Percentiles rank a stretch among this genome's conserved stretches.
phyloP scores from a whole-genome alignment of 2,329 filamentous ascomycete species.

The Hypoxylon sp. region DNA sequence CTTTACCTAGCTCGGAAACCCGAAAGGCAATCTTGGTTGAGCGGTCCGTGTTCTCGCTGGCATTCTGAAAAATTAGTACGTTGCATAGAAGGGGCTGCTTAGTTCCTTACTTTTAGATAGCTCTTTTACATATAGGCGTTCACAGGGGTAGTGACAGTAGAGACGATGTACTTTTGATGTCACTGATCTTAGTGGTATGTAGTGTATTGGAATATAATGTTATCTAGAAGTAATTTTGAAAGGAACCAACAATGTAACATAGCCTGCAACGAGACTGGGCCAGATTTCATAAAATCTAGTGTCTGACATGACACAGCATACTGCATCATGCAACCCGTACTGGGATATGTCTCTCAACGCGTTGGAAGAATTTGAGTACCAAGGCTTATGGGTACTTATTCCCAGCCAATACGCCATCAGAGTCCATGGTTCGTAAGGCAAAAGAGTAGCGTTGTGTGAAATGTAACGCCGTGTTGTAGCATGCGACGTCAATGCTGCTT shows the following conservation, averaged over 20 bases:
- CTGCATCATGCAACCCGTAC: constrained; percentile 29
- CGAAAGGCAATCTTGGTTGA: constrained; percentile 15
- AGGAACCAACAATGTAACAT: constrained; percentile 24
- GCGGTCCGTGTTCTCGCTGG: neutral
- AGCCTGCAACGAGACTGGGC: constrained; percentile 23
- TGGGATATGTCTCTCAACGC: constrained; percentile 25
- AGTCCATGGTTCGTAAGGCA: constrained; percentile 22
- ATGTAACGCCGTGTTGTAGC: constrained; percentile 18
- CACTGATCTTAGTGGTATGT: constrained; percentile 7
- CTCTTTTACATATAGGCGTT: neutral
- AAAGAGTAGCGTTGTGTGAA: constrained; percentile 23
- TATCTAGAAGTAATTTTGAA: constrained; percentile 27
- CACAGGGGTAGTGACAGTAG: neutral
- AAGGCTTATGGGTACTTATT: constrained; percentile 20
- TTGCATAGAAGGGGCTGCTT: neutral
- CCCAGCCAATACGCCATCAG: constrained; percentile 28
- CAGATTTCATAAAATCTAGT: constrained; percentile 25
- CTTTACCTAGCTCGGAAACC: constrained; percentile 34
- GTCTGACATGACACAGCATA: constrained; percentile 33
- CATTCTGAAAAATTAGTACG: neutral
- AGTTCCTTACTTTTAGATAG: constrained; percentile 22
- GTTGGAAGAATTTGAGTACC: constrained; percentile 6
- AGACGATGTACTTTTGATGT: constrained; percentile 18
- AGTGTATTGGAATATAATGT: constrained; percentile 10
- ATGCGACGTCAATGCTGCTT: constrained; percentile 20